Conservation (phyloP, 2,329 filamentous ascomycete genomes). For the Fusarium goolgardi region DNA sequence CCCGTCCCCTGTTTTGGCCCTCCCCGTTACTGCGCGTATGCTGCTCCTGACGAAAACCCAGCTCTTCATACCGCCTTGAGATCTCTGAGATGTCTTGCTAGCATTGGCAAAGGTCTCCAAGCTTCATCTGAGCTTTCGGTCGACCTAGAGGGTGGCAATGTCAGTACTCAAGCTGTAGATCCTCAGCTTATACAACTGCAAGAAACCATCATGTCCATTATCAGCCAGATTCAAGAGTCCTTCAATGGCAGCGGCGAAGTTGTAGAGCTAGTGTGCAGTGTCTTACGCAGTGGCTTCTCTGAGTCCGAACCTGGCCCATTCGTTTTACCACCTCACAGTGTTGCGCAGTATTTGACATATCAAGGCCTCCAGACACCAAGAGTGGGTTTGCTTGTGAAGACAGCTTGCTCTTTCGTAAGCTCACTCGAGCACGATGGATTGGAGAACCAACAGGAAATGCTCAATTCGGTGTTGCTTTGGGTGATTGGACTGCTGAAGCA, state of each 20-base stretch:
- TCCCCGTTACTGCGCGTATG: slow-evolving; percentile 44
- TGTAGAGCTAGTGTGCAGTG: slow-evolving; percentile 76
- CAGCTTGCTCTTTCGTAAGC: slow-evolving; percentile 76
- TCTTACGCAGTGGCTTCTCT: slow-evolving; percentile 79
- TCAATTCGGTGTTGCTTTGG: slow-evolving; percentile 69
- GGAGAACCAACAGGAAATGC: slow-evolving; percentile 59
- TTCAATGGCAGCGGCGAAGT: slow-evolving; percentile 74
- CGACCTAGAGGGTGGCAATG: slow-evolving; percentile 68
- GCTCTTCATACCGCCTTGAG: slow-evolving; percentile 62
- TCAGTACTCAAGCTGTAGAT: slow-evolving; percentile 8
- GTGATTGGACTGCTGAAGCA: slow-evolving; percentile 70
- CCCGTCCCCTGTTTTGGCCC: slow-evolving; percentile 42
- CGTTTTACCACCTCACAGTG: slow-evolving; percentile 74
- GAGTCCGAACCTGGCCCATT: slow-evolving; percentile 81
- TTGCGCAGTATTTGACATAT: slow-evolving; percentile 74
- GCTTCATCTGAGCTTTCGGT: slow-evolving; percentile 73
- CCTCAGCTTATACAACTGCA: slow-evolving; percentile 54
- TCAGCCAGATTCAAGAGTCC: slow-evolving; percentile 60
- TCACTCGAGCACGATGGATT: slow-evolving; percentile 63
- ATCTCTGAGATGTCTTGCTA: slow-evolving; percentile 74
- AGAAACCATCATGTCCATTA: slow-evolving; percentile 58
- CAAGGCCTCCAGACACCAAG: slow-evolving; percentile 71
- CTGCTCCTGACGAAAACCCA: slow-evolving; percentile 56
- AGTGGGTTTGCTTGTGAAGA: slow-evolving; percentile 75
- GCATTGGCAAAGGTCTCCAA: slow-evolving; percentile 79